These are phyloP conservation scores for apple (Malus domestica) DNA, from an alignment of 306 rosid genomes.

Conservation along the genomic window ASM211411v1 NC_041793.1:42402501-42403000, in stretches of 20 bases:
- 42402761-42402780: conserved; percentile 37
- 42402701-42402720: conserved; percentile 49
- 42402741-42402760: conserved; percentile 42
- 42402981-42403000: conserved; percentile 98
- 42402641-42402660: conserved; percentile 49
- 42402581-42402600: conserved; percentile 58
- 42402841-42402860: conserved; percentile 46
- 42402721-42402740: conserved; percentile 60
- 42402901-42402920: conserved; percentile 94
- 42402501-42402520: conserved; percentile 35
- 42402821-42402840: conserved; percentile 48
- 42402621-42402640: conserved; percentile 66
- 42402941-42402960: conserved; percentile 75
- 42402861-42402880: conserved; percentile 84
- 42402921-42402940: conserved; percentile 92
- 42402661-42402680: conserved; percentile 46
- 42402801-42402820: conserved; percentile 31
- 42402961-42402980: conserved; percentile 97
- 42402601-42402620: conserved; percentile 42
- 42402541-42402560: not conserved
- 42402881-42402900: conserved; percentile 79
- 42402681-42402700: conserved; percentile 27
- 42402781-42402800: conserved; percentile 42
- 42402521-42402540: conserved; percentile 34
- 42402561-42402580: conserved; percentile 20